Base-by-base conservation (phyloP, 805 yeast genomes). In the Sugiyamaella floridensis region DNA sequence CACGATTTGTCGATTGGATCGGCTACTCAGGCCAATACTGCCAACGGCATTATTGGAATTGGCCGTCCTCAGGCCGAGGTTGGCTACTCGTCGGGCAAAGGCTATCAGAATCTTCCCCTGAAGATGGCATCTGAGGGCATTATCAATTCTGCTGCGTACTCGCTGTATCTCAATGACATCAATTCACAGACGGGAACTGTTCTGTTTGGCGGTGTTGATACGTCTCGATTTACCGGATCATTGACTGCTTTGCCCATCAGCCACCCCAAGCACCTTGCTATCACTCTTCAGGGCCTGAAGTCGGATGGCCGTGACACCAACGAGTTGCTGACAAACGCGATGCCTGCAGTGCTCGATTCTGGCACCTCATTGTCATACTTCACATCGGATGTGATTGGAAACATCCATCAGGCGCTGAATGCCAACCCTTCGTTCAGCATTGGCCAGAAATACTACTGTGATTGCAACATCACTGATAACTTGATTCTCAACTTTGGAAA, bases 1-100 rank as follows among this genome's bases (percentile, higher is more conserved):
- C 60, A 74, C 1, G 68, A 71, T 49, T 69, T 87, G 43, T 81
- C 90, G 8, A 78, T 90, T 68, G 97, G 95, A 1, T 80, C 88
- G 15, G 93, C 88, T 2, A 81, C 80, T 63, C 65, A 68, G 41
- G 77, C 88, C 3, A 81, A 82, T 55, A 82, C 92, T 9, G 67
- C 78, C 20, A 73, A 80, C 58, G 96, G 96, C 50, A 61, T 71
- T 40, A 58, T 69, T 43, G 75, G 75, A 12, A 60, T 71, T 40
- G 75, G 75, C 18, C 65, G 72, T 37, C 66, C 71, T 6, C 85
- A 81, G 12, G 73, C 86, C 51, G 96, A 89, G 67, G 55, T 56
- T 46, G 64, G 66, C 18, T 49, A 32, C 48, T 42, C 49, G 45
- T 53, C 55, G 4, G 65, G 65, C 8, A 26, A 43, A 43, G 46